A percentile compares a stretch with the other conserved stretches of the same genome.
phyloP scores from a whole-genome alignment of 2,329 filamentous ascomycete genomes.

The Aspergillus clavatus region DNA sequence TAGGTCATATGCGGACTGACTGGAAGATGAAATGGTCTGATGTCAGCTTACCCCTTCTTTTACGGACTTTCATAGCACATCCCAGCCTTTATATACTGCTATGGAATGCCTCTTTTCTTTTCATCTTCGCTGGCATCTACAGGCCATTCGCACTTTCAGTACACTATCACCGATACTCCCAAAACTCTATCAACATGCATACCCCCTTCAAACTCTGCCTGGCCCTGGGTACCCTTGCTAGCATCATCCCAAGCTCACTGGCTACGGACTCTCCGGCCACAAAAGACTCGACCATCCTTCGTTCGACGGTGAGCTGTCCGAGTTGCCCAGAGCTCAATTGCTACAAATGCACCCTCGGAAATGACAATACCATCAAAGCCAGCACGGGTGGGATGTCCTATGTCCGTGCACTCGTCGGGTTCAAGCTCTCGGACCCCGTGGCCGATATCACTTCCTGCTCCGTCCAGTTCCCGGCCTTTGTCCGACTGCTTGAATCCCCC shows the following conservation, averaged over 20 bases:
- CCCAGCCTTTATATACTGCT: too few relatives aligned
- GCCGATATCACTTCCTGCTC: conserved; percentile 6
- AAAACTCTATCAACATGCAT: not conserved
- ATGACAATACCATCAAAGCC: conserved; percentile 5
- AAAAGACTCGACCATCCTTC: conserved; percentile 14
- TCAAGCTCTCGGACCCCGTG: conserved; percentile 4
- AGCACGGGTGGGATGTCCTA: conserved; percentile 8
- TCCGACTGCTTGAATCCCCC: not conserved
- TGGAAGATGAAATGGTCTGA: too few relatives aligned
- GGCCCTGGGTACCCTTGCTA: not conserved
- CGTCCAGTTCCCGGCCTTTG: conserved; percentile 14
- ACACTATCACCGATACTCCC: too few relatives aligned
- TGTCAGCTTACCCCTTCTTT: too few relatives aligned
- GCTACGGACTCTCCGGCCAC: conserved; percentile 1
- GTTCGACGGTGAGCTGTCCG: conserved; percentile 8
- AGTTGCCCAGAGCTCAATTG: conserved; percentile 11
- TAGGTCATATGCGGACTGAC: too few relatives aligned
- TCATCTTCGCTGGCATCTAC: too few relatives aligned
- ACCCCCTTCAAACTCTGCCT: not conserved
- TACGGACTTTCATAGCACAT: too few relatives aligned
- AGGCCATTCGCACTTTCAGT: too few relatives aligned
- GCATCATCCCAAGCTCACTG: not conserved
- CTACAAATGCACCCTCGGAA: conserved; percentile 10
- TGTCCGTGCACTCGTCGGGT: conserved; percentile 9
- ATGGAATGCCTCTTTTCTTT: too few relatives aligned